Evolutionary conservation across 306 rosid genomes (phyloP).

Genomic region (Lagenaria siceraria): DNA sequence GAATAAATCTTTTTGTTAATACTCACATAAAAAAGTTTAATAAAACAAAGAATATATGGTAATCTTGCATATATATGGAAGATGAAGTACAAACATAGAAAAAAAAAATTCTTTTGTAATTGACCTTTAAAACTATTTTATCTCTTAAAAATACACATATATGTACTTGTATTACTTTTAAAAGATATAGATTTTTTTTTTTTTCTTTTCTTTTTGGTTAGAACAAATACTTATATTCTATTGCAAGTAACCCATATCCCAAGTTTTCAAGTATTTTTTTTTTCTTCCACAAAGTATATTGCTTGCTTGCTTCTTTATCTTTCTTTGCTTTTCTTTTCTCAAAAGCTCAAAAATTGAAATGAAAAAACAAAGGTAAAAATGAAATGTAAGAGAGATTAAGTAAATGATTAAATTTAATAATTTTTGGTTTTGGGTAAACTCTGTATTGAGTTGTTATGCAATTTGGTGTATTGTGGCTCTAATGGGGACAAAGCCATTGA

Average conservation of each 20-base stretch:
- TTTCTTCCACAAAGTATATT: conserved; percentile 1
- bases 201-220: rapidly evolving
- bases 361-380: background rate
- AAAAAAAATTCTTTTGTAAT: no score
- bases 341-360: background rate
- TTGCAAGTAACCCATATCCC: conserved; percentile 25
- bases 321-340: background rate
- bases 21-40: no score
- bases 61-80: no score
- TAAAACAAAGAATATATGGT: no score
- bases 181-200: no score
- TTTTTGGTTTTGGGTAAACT: background rate
- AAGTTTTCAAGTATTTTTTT: conserved; percentile 14
- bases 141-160: no score
- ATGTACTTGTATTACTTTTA: no score
- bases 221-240: conserved; percentile 20
- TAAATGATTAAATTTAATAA: background rate
- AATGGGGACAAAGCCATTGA: conserved; percentile 22
- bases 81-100: no score
- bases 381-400: background rate
- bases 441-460: background rate
- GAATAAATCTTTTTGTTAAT: no score
- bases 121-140: no score
- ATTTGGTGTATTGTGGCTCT: background rate
- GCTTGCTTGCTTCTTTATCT: background rate